Evolutionary conservation across 2,329 filamentous ascomycete species (phyloP), one percentile per base, ranked within the genome.

Genomic region (Fusarium sp.): DNA sequence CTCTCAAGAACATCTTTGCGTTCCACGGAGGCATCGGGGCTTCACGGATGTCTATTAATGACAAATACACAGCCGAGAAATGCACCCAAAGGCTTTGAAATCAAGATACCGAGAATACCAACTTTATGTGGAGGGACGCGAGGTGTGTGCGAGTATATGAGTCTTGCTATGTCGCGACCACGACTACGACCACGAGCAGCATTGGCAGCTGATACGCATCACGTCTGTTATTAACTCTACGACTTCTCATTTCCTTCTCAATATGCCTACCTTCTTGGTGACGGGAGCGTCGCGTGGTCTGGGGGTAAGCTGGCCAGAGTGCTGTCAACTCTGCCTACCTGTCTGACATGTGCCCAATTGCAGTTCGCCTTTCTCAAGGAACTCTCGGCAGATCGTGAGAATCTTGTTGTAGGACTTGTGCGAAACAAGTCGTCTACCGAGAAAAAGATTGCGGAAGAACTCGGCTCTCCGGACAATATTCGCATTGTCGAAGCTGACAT

Each of bases 361-460:
- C 13, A 56, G 52, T 56, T 56, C n/a, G 52, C 52, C 30, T 56
- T 56, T 56, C n/a, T 56, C n/a, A 56, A 56, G 30, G 52, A 56
- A 16, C 52, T 56, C n/a, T 56, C 52, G 13, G 52, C 52, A 8
- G 2, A 56, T 23, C 30, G n/a, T 35, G 30, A 35, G 11, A 56
- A 35, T 56, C n/a, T 35, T 35, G 52, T 56, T 18, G 20, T 56
- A 8, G 52, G 52, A 14, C 30, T 56, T 56, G 52, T 35, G 6
- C n/a, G 52, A 4, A 27, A 54, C 18, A 54, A 54, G 50, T 2
- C 9, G 6, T 54, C 54, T 18, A 57, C 54, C 3, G 34, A 57
- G 9, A 25, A 11, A 10, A 57, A 57, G 54, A 23, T 57, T 18
- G 20, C n/a, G 8, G 20, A 35, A 11, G 54, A 57, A 7, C 34